Evolutionary conservation across 2,329 filamentous ascomycete genomes (phyloP), one percentile per base, ranked within the genome.

Genomic region (Ceratocystis lukuohia): DNA sequence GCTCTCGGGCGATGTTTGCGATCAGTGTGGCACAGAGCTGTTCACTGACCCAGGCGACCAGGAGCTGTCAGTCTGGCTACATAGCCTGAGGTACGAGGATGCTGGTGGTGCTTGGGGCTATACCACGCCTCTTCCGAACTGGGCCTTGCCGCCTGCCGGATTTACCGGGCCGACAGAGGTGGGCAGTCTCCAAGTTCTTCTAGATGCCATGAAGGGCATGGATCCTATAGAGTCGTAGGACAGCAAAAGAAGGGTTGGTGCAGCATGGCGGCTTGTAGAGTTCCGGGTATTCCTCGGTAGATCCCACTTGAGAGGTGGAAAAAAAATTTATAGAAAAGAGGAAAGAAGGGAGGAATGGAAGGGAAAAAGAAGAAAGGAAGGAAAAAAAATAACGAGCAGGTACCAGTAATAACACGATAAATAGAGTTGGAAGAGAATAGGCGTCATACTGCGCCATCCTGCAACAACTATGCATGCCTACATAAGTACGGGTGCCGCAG

Each of bases 21-120:
- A 87, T 5, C 75, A 91, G 44, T 99, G 94, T 75, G 82, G 88
- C 67, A 96, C 94, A 22, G 88, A 90, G 25, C 79, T 99, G 56
- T 99, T 97, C 76, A 95, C 89, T 17, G 94, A 99, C 73, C 94
- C 94, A 0, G 92, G 92, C 0, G 77, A 81, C 53, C 92, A 97
- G 72, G 94, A 99, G 78, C 80, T 99, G 61, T 90, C 89, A 0
- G 88, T 99, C 50, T 99, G 93, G 82, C 80, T 99, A 69, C 94
- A 99, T 77, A 95, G 93, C 67, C 84, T 91, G 68, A 85, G 89
- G 59, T 99, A 99, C 74, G 87, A 93, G 70, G 92, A 93, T 74
- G 83, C 86, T 30, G 85, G 86, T 30, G 93, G 92, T 3, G 80
- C 80, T 65, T 99, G 94, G 94, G 85, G 85, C 65, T 97, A 96